Conservation (phyloP, 2,329 filamentous ascomycete species). For the Nothophaeocryptopus gaeumannii region DNA sequence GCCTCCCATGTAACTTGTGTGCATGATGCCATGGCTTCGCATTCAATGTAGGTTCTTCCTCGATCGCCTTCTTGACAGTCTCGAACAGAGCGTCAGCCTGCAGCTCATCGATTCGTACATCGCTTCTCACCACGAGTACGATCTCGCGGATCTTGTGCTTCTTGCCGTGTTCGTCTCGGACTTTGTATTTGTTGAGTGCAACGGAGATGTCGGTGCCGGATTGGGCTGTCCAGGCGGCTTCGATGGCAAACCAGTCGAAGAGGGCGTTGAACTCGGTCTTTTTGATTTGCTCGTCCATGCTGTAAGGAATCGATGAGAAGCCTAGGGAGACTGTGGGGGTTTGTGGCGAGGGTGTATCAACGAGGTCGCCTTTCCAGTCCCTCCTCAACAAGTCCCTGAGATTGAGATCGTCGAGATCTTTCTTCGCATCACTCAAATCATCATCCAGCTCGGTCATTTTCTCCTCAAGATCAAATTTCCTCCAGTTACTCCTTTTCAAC, state of each 20-base stretch:
- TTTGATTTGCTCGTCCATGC: conserved; percentile 45
- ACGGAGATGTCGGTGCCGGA: conserved; percentile 46
- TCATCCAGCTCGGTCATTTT: conserved; percentile 45
- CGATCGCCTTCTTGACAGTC: conserved; percentile 42
- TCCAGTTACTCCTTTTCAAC: conserved; percentile 45
- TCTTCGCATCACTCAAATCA: conserved; percentile 42
- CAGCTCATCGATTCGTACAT: conserved; percentile 44
- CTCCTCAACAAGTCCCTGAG: conserved; percentile 47
- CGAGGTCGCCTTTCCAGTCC: conserved; percentile 50
- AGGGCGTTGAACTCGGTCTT: conserved; percentile 48
- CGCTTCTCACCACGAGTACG: conserved; percentile 45
- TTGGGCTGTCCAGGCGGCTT: conserved; percentile 50
- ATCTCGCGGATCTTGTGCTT: conserved; percentile 50
- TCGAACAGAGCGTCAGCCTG: conserved; percentile 46
- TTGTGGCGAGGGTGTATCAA: conserved; percentile 47
- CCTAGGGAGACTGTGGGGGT: conserved; percentile 48
- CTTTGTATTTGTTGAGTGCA: conserved; percentile 48
- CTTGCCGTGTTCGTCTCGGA: conserved; percentile 36
- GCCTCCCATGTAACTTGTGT: conserved; percentile 41
- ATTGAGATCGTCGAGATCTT: conserved; percentile 42
- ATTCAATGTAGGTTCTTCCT: conserved; percentile 39
- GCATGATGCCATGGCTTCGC: conserved; percentile 46
- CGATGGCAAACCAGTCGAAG: conserved; percentile 50
- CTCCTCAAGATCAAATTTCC: conserved; percentile 37
- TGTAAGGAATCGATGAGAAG: conserved; percentile 48